phyloP scores from a whole-genome alignment of 2,329 filamentous ascomycete genomes.

The Claviceps sorghi region DNA sequence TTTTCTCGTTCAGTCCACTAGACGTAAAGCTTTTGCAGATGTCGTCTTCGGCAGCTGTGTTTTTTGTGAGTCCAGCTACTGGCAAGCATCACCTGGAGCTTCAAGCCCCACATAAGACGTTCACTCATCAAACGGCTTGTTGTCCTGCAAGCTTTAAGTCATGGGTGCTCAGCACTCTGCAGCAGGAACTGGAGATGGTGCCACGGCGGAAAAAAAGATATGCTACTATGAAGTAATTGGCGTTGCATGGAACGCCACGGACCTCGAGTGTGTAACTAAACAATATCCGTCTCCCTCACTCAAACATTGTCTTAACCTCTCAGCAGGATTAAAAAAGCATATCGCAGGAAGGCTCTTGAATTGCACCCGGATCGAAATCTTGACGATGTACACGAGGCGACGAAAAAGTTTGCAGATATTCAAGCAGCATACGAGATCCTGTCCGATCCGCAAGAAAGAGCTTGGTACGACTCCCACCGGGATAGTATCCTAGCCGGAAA shows the following conservation, averaged over 20 bases:
- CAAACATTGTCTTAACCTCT: neutral
- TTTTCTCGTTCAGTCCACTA: too few relatives aligned
- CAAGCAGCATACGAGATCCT: conserved; percentile 93
- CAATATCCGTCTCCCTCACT: too few relatives aligned
- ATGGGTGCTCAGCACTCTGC: conserved; percentile 46
- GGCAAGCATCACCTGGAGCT: neutral
- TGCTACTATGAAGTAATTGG: conserved; percentile 79
- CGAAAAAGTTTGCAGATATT: conserved; percentile 74
- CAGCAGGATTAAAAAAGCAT: conserved; percentile 76
- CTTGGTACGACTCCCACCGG: conserved; percentile 95
- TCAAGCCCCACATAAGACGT: neutral
- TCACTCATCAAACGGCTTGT: neutral
- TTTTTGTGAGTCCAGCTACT: neutral
- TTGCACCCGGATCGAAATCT: conserved; percentile 91
- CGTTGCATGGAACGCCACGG: conserved; percentile 56
- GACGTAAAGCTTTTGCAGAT: neutral
- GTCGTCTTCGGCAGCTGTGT: neutral
- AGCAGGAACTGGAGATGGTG: conserved; percentile 7
- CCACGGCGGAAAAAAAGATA: conserved; percentile 39
- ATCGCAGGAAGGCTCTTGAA: conserved; percentile 78
- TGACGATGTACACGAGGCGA: conserved; percentile 70
- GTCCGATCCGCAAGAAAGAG: conserved; percentile 84
- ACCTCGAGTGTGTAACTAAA: conserved; percentile 54
- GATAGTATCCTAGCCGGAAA: conserved; percentile 64
- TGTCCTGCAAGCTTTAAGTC: neutral